Base-by-base conservation (phyloP, 1,139 yeast genomes). In the Lodderomyces theae region DNA sequence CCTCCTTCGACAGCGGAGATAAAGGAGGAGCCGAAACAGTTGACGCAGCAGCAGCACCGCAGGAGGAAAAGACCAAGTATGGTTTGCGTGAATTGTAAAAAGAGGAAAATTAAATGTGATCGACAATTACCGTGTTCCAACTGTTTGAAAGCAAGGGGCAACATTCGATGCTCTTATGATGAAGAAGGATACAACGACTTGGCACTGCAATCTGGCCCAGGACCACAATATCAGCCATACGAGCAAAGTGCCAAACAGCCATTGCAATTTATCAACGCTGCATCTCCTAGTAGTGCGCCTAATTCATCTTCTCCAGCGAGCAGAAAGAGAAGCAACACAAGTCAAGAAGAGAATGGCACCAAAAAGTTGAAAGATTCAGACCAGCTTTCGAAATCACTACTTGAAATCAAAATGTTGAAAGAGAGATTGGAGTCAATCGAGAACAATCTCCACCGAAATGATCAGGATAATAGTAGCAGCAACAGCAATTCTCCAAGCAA, bases 51-150 rank as follows among this genome's bases (percentile, higher is more conserved):
- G 2, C 57, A 50, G 31, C 34, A 34, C 2, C 57, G 51, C 38
- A 60, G 56, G 42, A 49, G 63, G 28, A 64, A 64, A 45, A 55
- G 72, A 46, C 53, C 59, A 11, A 61, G 68, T 38, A 52, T 64
- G 3, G 73, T 68, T 4, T 69, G 75, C 47, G 53, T 51, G 13
- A 59, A 59, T 39, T 69, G 75, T 48, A 61, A 61, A 46, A 49
- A 53, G 34, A 58, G 61, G 45, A 69, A 69, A 49, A 59, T 68
- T 45, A 61, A 56, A 39, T 69, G 75, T 54, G 71, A 69, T 43
- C 57, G 64, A 39, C 57, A 52, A 11, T 49, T 46, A 26, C 75
- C 75, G 0, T 69, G 75, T 49, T 48, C 56, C 3, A 66, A 61
- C 37, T 69, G 75, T 52, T 46, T 57, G 5, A 63, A 58, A 41